These are phyloP conservation scores for Solanum verrucosum DNA, from an alignment of 257 asterid species.

Conservation along the genomic window DNA sequence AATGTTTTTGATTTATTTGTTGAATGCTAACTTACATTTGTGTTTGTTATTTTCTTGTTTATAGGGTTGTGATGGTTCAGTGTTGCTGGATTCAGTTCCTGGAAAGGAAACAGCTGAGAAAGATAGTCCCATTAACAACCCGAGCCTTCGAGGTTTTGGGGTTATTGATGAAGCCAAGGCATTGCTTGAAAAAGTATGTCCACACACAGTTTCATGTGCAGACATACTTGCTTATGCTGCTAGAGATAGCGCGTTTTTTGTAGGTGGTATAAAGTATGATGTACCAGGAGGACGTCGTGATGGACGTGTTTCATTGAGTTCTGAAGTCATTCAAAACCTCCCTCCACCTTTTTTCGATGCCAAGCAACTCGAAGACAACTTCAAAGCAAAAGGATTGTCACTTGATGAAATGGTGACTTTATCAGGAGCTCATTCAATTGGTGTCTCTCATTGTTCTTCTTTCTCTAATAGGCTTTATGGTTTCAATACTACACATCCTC, in stretches of 20 bases:
- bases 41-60: neutral
- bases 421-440: slow-evolving; percentile 38
- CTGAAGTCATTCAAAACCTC: neutral
- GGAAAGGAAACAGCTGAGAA: neutral
- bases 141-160: neutral
- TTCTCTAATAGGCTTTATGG: slow-evolving; percentile 36
- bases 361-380: neutral
- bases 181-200: neutral
- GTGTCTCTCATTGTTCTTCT: slow-evolving; percentile 25
- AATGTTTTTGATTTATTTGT: neutral
- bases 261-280: neutral
- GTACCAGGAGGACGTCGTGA: slow-evolving; percentile 4
- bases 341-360: slow-evolving; percentile 6
- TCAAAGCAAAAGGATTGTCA: neutral
- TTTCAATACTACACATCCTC: slow-evolving; percentile 31
- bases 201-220: neutral
- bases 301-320: neutral
- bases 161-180: neutral
- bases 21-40: neutral
- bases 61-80: neutral
- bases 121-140: slow-evolving; percentile 1
- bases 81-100: neutral
- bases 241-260: neutral
- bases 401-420: slow-evolving; percentile 3
- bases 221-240: slow-evolving; percentile 2